Percentiles rank a stretch among this genome's conserved stretches.
Conservation (phyloP, 108 stramenopile genomes). For the Nannochloropsis salina region DNA sequence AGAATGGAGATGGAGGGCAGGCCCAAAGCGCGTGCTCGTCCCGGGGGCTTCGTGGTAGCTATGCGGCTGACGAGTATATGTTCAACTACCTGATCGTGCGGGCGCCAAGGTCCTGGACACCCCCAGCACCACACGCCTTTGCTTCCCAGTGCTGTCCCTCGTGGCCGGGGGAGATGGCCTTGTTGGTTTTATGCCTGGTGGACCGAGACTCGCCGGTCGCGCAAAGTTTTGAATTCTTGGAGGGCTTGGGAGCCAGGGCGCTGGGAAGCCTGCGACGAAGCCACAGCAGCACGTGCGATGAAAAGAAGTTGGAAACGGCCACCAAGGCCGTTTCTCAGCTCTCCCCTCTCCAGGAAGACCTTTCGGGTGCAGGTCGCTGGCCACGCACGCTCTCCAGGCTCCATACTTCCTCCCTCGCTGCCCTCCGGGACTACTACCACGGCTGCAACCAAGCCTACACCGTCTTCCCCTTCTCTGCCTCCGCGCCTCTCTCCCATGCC, state of each 20-base stretch:
- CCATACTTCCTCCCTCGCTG: not conserved
- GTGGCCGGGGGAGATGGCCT: too few species aligned
- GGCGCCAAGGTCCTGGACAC: not conserved
- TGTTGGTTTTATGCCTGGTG: not conserved
- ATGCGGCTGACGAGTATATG: not conserved
- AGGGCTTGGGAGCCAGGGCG: too few species aligned
- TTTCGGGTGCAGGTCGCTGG: too few species aligned
- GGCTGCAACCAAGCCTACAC: not conserved
- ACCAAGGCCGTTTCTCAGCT: too few species aligned
- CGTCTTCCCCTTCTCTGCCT: not conserved
- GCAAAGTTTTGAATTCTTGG: not conserved
- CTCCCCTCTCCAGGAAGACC: too few species aligned
- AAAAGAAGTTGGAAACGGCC: too few species aligned
- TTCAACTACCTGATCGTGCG: not conserved
- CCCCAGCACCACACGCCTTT: too few species aligned
- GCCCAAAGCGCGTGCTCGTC: not conserved
- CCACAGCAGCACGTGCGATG: too few species aligned
- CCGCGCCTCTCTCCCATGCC: too few species aligned
- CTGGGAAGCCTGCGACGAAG: too few species aligned
- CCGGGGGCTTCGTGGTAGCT: not conserved
- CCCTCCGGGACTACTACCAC: not conserved
- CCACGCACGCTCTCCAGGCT: too few species aligned
- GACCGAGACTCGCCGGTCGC: not conserved
- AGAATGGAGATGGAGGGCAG: not conserved
- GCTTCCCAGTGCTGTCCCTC: too few species aligned